A percentile compares a stretch with the other conserved stretches of the same genome.
Evolutionary conservation across 148 eudicot genomes (phyloP).

Genomic region (Simmondsia chinensis): DNA sequence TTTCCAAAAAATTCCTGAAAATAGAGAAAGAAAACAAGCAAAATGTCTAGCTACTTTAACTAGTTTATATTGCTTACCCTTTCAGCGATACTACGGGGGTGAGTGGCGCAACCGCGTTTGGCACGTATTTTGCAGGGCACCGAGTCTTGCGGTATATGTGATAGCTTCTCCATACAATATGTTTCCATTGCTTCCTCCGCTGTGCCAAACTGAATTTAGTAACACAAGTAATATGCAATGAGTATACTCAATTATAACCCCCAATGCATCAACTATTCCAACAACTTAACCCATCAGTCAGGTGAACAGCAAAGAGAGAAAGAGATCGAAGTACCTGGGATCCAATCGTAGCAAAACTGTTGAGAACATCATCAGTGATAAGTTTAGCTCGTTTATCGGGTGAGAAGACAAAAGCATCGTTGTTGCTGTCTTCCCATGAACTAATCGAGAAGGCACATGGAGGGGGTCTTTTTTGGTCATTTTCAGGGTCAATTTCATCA

Average conservation of each 20-base stretch:
- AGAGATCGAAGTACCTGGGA: constrained; percentile 68
- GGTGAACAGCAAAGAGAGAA: too few relatives aligned
- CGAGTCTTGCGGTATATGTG: constrained; percentile 54
- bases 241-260: too few relatives aligned
- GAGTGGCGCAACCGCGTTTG: constrained; percentile 78
- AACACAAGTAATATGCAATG: too few relatives aligned
- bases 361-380: constrained; percentile 15
- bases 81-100: constrained; percentile 82
- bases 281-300: too few relatives aligned
- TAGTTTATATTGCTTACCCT: too few relatives aligned
- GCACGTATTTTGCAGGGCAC: constrained; percentile 69
- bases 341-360: constrained; percentile 22
- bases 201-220: constrained; percentile 29
- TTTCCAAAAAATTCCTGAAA: too few relatives aligned
- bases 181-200: constrained; percentile 40
- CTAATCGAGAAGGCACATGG: constrained; percentile 27
- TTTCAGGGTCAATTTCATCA: constrained; percentile 21
- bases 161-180: constrained; percentile 35
- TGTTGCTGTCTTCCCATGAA: constrained; percentile 38
- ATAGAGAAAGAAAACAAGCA: too few relatives aligned
- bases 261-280: too few relatives aligned
- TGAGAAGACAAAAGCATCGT: constrained; percentile 22
- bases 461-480: constrained; percentile 21
- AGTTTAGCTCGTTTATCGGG: constrained; percentile 28
- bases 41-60: too few relatives aligned